Conservation (phyloP, 2,329 filamentous ascomycete genomes). For the Penicillium sp. region DNA sequence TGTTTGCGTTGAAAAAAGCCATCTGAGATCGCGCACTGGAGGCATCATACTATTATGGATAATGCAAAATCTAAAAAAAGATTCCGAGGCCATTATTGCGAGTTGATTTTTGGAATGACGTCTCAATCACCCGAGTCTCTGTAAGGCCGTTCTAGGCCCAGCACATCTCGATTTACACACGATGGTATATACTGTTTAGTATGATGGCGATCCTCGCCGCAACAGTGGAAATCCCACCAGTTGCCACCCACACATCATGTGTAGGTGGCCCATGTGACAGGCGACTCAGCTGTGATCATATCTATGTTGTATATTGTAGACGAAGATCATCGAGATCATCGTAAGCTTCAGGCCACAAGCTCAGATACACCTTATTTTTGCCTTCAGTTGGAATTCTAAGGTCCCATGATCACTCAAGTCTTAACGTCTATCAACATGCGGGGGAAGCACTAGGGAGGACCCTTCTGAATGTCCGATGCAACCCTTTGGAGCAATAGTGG, state of each 20-base stretch:
- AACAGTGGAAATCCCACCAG: neutral
- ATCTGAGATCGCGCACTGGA: slow-evolving; percentile 2
- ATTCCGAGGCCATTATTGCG: neutral
- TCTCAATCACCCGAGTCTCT: neutral
- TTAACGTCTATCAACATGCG: neutral
- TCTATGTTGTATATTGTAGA: neutral
- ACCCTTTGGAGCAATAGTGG: slow-evolving; percentile 3
- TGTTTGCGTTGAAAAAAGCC: slow-evolving; percentile 34
- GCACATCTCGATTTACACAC: neutral
- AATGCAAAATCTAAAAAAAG: neutral
- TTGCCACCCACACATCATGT: slow-evolving; percentile 15
- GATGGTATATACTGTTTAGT: slow-evolving; percentile 4
- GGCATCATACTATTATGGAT: slow-evolving; percentile 7
- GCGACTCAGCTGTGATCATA: slow-evolving; percentile 2
- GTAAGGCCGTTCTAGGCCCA: neutral
- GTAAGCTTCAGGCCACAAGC: slow-evolving; percentile 3
- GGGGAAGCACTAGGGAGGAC: neutral
- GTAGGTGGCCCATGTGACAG: slow-evolving; percentile 15
- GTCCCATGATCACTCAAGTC: slow-evolving; percentile 4
- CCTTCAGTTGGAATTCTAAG: neutral
- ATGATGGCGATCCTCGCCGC: slow-evolving; percentile 3
- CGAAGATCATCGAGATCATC: slow-evolving; percentile 11
- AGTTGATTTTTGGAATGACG: neutral
- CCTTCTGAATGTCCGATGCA: slow-evolving; percentile 1
- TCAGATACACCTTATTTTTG: neutral